Evolutionary conservation across 1,284 basidiomycete species (phyloP).

Genomic region (Rhodotorula sp.): DNA sequence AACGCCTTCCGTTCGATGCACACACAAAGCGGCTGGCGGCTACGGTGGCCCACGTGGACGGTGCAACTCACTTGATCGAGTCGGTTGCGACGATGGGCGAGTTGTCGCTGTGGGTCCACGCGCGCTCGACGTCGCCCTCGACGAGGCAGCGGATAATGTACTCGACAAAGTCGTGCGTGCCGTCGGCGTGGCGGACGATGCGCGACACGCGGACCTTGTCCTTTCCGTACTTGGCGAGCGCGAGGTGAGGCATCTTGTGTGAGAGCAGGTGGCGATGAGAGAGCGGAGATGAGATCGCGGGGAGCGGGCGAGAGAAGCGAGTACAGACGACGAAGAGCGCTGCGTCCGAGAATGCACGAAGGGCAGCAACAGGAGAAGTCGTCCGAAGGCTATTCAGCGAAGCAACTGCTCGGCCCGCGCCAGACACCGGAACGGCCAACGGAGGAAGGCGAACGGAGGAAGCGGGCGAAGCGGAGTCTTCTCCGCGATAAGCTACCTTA

Average conservation of each 20-base stretch:
- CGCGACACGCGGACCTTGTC: slow-evolving; percentile 79
- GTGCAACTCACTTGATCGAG: slow-evolving; percentile 62
- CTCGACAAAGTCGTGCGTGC: slow-evolving; percentile 63
- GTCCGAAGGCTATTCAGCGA: too few species aligned
- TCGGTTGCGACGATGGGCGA: slow-evolving; percentile 81
- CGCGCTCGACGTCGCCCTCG: slow-evolving; percentile 58
- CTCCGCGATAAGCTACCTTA: slow-evolving; percentile 20
- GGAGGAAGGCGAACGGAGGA: slow-evolving; percentile 33
- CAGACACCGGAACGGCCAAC: slow-evolving; percentile 44
- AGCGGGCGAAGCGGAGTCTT: slow-evolving; percentile 8
- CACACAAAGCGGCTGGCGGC: background rate
- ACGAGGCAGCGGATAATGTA: slow-evolving; percentile 74
- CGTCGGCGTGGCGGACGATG: slow-evolving; percentile 62
- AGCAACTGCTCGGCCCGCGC: too few species aligned
- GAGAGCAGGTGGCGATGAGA: background rate
- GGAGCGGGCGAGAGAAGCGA: too few species aligned
- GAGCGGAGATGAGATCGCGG: too few species aligned
- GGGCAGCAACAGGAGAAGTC: too few species aligned
- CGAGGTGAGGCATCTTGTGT: slow-evolving; percentile 22
- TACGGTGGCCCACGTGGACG: slow-evolving; percentile 57
- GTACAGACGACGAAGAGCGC: too few species aligned
- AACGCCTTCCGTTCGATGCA: background rate
- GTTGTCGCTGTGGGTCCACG: slow-evolving; percentile 72
- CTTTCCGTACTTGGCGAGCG: slow-evolving; percentile 62
- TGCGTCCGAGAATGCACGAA: too few species aligned